phyloP scores from a whole-genome alignment of 805 yeast genomes.

The Wickerhamomyces kurtzmanii region DNA sequence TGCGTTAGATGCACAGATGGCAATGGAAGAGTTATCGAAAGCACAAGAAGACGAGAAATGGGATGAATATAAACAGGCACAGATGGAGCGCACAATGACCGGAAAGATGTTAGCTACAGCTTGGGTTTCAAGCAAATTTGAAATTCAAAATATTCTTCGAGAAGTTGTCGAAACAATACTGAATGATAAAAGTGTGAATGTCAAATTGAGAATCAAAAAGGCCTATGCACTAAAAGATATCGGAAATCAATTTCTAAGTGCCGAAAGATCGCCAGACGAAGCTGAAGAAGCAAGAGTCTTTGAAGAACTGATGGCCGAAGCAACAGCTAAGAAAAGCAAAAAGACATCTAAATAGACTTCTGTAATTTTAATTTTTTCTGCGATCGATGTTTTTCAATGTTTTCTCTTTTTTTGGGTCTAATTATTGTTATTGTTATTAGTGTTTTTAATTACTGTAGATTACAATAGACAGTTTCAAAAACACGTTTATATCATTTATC shows the following conservation, averaged over 20 bases:
- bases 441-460: too few species aligned
- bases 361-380: too few species aligned
- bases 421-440: too few species aligned
- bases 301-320: slow-evolving; percentile 89
- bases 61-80: slow-evolving; percentile 56
- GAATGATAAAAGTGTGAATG: slow-evolving; percentile 52
- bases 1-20: slow-evolving; percentile 79
- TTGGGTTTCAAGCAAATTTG: slow-evolving; percentile 90
- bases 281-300: slow-evolving; percentile 87
- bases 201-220: slow-evolving; percentile 54
- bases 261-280: slow-evolving; percentile 75
- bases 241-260: slow-evolving; percentile 58
- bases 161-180: slow-evolving; percentile 76
- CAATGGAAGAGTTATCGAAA: slow-evolving; percentile 65
- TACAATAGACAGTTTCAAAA: too few species aligned
- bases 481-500: too few species aligned
- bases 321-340: slow-evolving; percentile 23
- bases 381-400: too few species aligned
- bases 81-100: slow-evolving; percentile 70
- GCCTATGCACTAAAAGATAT: slow-evolving; percentile 73
- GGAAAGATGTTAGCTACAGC: slow-evolving; percentile 91
- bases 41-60: slow-evolving; percentile 48
- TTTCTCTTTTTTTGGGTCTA: too few species aligned
- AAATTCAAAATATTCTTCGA: slow-evolving; percentile 68
- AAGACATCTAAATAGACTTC: too few species aligned